Conservation (phyloP, 306 rosid genomes). For the Pyrus betulifolia region DNA sequence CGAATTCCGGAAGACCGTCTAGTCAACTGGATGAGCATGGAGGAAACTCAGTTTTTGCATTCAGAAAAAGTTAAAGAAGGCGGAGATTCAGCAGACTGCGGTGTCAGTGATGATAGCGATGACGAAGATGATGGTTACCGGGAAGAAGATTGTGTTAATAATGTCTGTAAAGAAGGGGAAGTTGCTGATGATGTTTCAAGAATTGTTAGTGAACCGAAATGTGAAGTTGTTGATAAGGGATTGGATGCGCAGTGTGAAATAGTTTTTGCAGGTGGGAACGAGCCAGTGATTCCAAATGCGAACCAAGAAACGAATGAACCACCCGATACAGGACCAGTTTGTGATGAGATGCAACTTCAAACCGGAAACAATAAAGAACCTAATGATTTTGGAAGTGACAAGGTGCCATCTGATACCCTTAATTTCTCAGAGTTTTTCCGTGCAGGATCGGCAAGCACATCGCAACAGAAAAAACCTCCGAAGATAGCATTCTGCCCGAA, state of each 20-base stretch:
- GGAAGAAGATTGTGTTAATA: conserved; percentile 16
- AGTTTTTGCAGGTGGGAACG: conserved; percentile 1
- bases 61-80: conserved; percentile 37
- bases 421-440: conserved; percentile 10
- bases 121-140: conserved; percentile 36
- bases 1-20: conserved; percentile 14
- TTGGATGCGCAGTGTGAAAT: conserved; percentile 11
- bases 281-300: conserved; percentile 10
- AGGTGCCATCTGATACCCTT: conserved; percentile 4
- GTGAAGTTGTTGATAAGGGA: conserved; percentile 20
- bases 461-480: conserved; percentile 42
- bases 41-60: conserved; percentile 41
- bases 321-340: conserved; percentile 8
- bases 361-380: conserved; percentile 17
- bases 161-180: conserved; percentile 26
- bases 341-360: conserved; percentile 16
- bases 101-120: conserved; percentile 45
- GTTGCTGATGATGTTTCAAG: conserved; percentile 5
- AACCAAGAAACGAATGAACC: conserved; percentile 24
- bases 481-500: conserved; percentile 79
- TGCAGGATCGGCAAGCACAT: conserved; percentile 24
- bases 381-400: conserved; percentile 16
- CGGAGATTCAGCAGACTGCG: conserved; percentile 36
- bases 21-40: conserved; percentile 81
- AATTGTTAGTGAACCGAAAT: conserved; percentile 17